A percentile compares a stretch with the other conserved stretches of the same genome.
These are phyloP conservation scores for Akanthomyces dipterigenus DNA, from an alignment of 2,329 filamentous ascomycete species.

Conservation along the genomic window DNA sequence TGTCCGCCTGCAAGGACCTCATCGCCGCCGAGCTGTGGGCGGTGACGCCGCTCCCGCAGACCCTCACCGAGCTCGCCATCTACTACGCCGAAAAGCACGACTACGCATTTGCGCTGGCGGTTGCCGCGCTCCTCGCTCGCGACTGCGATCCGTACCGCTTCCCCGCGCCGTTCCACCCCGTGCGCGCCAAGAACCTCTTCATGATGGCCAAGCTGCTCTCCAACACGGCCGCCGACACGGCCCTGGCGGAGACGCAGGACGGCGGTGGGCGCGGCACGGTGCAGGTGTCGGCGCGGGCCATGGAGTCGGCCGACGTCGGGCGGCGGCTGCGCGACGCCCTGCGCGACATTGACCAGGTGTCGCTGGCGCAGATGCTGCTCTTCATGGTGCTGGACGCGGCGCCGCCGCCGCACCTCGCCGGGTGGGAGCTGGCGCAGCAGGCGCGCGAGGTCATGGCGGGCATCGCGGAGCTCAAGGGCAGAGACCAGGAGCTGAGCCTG, in stretches of 20 bases:
- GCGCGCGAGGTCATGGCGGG: constrained; percentile 43
- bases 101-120: constrained; percentile 36
- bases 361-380: constrained; percentile 46
- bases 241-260: constrained; percentile 20
- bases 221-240: constrained; percentile 38
- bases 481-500: constrained; percentile 37
- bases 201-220: constrained; percentile 46
- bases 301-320: constrained; percentile 16
- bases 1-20: constrained; percentile 20
- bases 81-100: constrained; percentile 37
- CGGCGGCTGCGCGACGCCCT: constrained; percentile 25
- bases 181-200: constrained; percentile 44
- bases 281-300: constrained; percentile 2
- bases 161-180: constrained; percentile 42
- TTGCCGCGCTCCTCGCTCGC: constrained; percentile 41
- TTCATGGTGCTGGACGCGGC: constrained; percentile 39
- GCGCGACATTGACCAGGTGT: constrained; percentile 43
- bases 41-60: constrained; percentile 39
- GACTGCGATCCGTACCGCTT: constrained; percentile 44
- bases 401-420: constrained; percentile 34
- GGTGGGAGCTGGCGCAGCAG: constrained; percentile 38
- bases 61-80: constrained; percentile 38
- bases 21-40: constrained; percentile 35
- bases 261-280: constrained; percentile 23
- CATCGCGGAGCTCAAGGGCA: constrained; percentile 38